Percentiles rank a stretch among this genome's conserved stretches.
Conservation (phyloP, 2,329 filamentous ascomycete genomes). For the Talaromyces sp. region DNA sequence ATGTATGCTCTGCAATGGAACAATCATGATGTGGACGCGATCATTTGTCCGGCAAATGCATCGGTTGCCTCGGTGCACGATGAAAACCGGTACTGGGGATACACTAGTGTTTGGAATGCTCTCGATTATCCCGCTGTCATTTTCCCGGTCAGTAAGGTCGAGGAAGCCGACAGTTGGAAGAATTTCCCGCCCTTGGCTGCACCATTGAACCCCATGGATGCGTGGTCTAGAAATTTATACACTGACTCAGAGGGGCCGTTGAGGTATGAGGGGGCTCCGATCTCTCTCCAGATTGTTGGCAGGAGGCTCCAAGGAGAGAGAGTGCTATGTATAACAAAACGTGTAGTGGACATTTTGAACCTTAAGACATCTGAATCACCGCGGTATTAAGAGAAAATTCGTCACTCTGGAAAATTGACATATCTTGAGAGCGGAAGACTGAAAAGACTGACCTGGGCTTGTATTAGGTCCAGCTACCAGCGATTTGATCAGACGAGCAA, state of each 20-base stretch:
- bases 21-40: conserved; percentile 3
- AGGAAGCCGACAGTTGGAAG: conserved; percentile 34
- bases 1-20: conserved; percentile 8
- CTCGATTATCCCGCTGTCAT: conserved; percentile 23
- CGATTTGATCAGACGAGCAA: neutral
- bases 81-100: conserved; percentile 52
- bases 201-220: conserved; percentile 41
- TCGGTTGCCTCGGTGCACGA: conserved; percentile 51
- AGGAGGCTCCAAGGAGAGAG: conserved; percentile 36
- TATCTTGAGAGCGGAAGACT: neutral
- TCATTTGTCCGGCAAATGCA: conserved; percentile 46
- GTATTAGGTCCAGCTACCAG: neutral
- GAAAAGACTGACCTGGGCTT: no score
- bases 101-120: conserved; percentile 29
- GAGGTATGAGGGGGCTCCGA: conserved; percentile 27
- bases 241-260: conserved; percentile 28
- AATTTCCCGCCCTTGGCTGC: conserved; percentile 35
- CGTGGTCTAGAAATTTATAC: conserved; percentile 43
- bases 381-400: neutral
- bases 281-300: conserved; percentile 7
- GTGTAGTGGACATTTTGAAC: neutral
- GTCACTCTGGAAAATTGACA: neutral
- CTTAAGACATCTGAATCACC: neutral
- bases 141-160: conserved; percentile 31
- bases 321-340: conserved; percentile 19